Conservation (phyloP, 2,329 filamentous ascomycete species). For the Dactylonectria macrodidyma region DNA sequence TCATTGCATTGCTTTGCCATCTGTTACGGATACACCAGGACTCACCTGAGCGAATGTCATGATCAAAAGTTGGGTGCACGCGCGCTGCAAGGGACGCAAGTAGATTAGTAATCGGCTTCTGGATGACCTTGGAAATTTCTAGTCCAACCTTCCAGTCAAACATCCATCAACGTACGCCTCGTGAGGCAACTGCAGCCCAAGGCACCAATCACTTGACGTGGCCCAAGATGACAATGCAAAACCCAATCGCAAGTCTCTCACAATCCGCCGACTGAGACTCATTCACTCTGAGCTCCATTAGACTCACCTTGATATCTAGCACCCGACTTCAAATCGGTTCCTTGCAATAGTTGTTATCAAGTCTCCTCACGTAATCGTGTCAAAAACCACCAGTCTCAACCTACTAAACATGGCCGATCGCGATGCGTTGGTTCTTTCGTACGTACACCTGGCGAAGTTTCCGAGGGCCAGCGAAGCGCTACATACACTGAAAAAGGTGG, state of each 20-base stretch:
- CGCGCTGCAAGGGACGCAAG: neutral
- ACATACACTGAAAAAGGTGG: slow-evolving; percentile 81
- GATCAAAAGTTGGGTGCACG: neutral
- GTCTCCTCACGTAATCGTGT: slow-evolving; percentile 12
- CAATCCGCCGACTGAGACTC: slow-evolving; percentile 1
- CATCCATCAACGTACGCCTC: slow-evolving; percentile 28
- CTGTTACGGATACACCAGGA: neutral
- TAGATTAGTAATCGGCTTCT: slow-evolving; percentile 42
- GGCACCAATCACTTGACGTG: slow-evolving; percentile 46
- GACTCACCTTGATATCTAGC: slow-evolving; percentile 1
- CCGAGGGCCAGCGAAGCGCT: slow-evolving; percentile 66
- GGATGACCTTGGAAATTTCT: slow-evolving; percentile 42
- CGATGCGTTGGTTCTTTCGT: slow-evolving; percentile 63
- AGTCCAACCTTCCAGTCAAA: slow-evolving; percentile 36
- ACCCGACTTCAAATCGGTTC: neutral
- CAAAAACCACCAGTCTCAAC: slow-evolving; percentile 14
- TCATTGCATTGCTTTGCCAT: neutral
- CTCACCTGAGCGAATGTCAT: neutral
- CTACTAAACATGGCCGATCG: slow-evolving; percentile 41
- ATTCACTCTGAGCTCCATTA: neutral
- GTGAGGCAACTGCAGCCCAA: slow-evolving; percentile 35
- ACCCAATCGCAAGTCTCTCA: slow-evolving; percentile 1
- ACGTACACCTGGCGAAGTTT: slow-evolving; percentile 64
- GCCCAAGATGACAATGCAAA: slow-evolving; percentile 24
- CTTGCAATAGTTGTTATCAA: slow-evolving; percentile 23